Evolutionary conservation across 495 filamentous ascomycete species (phyloP).

Genomic region (Pseudevernia furfuracea): DNA sequence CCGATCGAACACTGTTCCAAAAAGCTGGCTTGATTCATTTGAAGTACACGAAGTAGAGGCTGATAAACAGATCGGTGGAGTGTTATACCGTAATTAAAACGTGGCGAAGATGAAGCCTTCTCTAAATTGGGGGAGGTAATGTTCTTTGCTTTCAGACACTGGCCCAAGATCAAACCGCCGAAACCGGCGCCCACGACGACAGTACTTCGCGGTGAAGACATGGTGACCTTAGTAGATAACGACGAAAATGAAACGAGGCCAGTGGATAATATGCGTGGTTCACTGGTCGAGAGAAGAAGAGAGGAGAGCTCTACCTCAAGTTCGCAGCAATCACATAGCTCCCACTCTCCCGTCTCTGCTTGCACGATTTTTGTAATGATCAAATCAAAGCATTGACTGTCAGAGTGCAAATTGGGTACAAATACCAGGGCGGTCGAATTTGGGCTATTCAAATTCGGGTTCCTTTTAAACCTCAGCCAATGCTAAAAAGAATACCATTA

Average conservation of each 20-base stretch:
- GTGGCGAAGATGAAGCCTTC: slow-evolving; percentile 17
- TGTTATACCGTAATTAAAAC: slow-evolving; percentile 33
- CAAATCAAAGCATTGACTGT: background rate
- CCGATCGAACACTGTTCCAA: slow-evolving; percentile 27
- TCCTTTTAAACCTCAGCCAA: slow-evolving; percentile 31
- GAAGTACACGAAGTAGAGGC: slow-evolving; percentile 31
- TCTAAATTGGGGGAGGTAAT: slow-evolving; percentile 32
- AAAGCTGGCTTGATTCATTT: slow-evolving; percentile 30
- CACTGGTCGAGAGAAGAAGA: background rate
- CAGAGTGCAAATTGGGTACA: no score
- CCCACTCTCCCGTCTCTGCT: background rate
- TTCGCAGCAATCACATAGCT: background rate
- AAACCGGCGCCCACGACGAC: slow-evolving; percentile 34
- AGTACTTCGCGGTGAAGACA: slow-evolving; percentile 17
- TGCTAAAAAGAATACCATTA: background rate
- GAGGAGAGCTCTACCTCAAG: background rate
- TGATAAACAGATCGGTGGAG: slow-evolving; percentile 31
- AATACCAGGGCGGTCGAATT: no score
- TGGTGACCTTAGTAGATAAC: background rate
- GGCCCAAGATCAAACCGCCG: slow-evolving; percentile 30
- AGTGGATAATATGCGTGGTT: no score
- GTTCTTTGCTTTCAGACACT: slow-evolving; percentile 29
- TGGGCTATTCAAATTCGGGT: no score
- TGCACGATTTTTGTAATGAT: background rate
- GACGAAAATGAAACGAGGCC: background rate